Conservation (phyloP, 192 early-diverging fungal species). For the Backusella sp. region DNA sequence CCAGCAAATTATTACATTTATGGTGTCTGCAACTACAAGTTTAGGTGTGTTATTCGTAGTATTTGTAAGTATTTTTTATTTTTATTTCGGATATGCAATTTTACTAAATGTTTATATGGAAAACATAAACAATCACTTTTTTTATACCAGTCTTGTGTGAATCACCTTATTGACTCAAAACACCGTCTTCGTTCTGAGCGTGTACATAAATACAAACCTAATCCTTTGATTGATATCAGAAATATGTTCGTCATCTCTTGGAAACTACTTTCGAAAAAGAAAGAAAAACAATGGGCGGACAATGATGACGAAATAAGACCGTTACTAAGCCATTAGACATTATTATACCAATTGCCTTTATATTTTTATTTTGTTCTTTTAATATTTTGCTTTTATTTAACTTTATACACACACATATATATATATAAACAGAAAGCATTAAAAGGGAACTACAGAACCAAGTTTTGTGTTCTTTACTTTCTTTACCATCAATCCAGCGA, state of each 20-base stretch:
- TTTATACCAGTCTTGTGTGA: constrained; percentile 9
- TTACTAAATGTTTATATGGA: neutral
- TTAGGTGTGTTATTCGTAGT: constrained; percentile 54
- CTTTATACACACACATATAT: neutral
- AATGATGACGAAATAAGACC: neutral
- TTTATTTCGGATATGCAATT: neutral
- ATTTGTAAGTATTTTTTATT: constrained; percentile 32
- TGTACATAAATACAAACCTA: constrained; percentile 15
- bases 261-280: neutral
- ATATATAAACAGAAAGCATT: constrained; percentile 5
- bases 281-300: neutral
- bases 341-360: neutral
- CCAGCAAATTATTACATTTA: constrained; percentile 84
- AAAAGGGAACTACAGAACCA: constrained; percentile 38
- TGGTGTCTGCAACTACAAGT: constrained; percentile 73
- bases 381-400: neutral
- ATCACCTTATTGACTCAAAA: constrained; percentile 19
- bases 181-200: constrained; percentile 23
- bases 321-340: neutral
- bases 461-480: constrained; percentile 38
- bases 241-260: neutral
- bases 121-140: neutral
- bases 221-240: constrained; percentile 17
- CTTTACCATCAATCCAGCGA: constrained; percentile 41
- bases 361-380: neutral